Evolutionary conservation across 345 rosid species (phyloP), one percentile per base, ranked within the genome.

Genomic region (Reutealis trisperma): DNA sequence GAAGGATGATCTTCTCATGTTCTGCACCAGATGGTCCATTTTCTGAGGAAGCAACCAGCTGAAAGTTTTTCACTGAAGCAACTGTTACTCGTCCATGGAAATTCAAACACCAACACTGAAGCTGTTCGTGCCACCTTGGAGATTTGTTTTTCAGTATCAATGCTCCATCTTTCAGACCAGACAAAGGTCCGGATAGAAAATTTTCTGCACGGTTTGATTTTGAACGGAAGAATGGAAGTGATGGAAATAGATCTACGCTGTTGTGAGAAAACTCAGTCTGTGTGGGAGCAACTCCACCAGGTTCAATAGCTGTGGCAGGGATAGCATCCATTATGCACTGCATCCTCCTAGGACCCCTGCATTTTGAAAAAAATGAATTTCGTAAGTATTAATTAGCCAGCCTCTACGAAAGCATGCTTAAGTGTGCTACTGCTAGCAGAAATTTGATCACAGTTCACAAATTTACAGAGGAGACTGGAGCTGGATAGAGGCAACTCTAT

Each of bases 261-360:
- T 70, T 78, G 57, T 70, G 81, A 70, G 67, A 62, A 55, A 81
- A 81, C 78, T 77, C 76, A 0, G 78, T 77, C 70, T 77, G 84
- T 12, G 78, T 81, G 6, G 84, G 84, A 19, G 84, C 81, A 25
- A 24, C 52, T 45, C 84, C 84, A 13, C 81, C 78, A 11, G 84
- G 81, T 74, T 63, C 81, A 63, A 81, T 58, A 25, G 84, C 63
- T 42, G 77, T 49, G 41, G 78, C 81, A 22, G 84, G 84, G n/a
- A 81, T 81, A 37, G 75, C 78, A 65, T 81, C 84, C 81, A 81
- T 77, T 67, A 69, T n/a, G 66, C 84, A 81, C 27, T 77, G 78
- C 84, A 81, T 81, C 74, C 78, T 81, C 67, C 84, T 73, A 41
- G 84, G 84, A 63, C 84, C 84, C 61, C 84, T 81, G 81, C 42